phyloP scores from a whole-genome alignment of 257 asterid genomes.

The Fraxinus excelsior region DNA sequence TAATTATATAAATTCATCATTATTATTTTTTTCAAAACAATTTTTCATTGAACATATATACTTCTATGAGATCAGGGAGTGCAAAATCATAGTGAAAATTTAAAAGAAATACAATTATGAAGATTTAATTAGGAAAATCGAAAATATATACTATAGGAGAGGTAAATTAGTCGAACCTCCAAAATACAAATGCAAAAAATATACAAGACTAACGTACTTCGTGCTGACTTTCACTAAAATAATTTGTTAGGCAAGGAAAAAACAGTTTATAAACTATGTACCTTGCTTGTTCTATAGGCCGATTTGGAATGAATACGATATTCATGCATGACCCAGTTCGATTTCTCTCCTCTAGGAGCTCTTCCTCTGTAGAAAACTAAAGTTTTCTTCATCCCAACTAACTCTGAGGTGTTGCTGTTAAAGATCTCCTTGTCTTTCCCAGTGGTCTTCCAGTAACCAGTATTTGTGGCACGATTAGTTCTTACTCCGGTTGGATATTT shows the following conservation, averaged over 20 bases:
- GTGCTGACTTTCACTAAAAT: not conserved
- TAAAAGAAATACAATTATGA: too few species aligned
- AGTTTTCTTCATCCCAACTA: constrained; percentile 93
- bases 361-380: constrained; percentile 88
- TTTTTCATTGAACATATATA: not conserved
- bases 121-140: too few species aligned
- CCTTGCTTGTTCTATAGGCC: constrained; percentile 71
- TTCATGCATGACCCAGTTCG: constrained; percentile 98
- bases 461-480: constrained; percentile 88
- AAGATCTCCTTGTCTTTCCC: constrained; percentile 93
- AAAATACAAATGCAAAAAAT: too few species aligned
- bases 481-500: constrained; percentile 91
- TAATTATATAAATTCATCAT: not conserved
- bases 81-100: not conserved
- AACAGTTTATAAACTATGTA: constrained; percentile 8
- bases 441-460: constrained; percentile 91
- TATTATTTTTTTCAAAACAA: not conserved
- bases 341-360: constrained; percentile 92
- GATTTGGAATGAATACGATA: constrained; percentile 87
- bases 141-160: too few species aligned
- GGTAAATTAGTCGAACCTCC: too few species aligned
- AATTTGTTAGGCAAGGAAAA: not conserved
- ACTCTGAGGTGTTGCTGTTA: constrained; percentile 65
- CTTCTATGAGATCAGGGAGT: too few species aligned
- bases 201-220: too few species aligned